A percentile compares a stretch with the other conserved stretches of the same genome.
phyloP scores from a whole-genome alignment of 108 stramenopile genomes.

The Skeletonema grethae region DNA sequence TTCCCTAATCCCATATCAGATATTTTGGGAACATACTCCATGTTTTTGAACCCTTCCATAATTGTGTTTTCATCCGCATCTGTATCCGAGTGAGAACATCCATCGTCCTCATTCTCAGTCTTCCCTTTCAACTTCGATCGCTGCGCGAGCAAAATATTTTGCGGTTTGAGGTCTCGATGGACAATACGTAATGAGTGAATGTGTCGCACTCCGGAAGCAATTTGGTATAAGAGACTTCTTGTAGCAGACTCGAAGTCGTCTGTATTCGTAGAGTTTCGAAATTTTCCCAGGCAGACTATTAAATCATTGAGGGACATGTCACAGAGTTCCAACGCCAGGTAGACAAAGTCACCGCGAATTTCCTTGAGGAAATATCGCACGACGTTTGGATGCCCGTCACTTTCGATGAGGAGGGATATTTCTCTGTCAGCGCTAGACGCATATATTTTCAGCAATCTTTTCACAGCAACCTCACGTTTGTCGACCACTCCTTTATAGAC shows the following conservation, averaged over 20 bases:
- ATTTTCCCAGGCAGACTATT: conserved; percentile 61
- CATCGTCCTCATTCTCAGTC: conserved; percentile 9
- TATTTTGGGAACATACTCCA: conserved; percentile 88
- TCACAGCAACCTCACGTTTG: conserved; percentile 92
- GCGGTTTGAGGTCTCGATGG: conserved; percentile 90
- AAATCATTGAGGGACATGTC: conserved; percentile 88
- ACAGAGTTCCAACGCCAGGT: conserved; percentile 93
- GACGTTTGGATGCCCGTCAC: conserved; percentile 92
- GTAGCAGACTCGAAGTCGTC: conserved; percentile 48
- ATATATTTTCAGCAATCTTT: conserved; percentile 93
- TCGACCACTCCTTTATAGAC: conserved; percentile 92
- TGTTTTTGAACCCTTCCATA: conserved; percentile 58
- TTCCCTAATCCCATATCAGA: conserved; percentile 97
- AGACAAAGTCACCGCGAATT: conserved; percentile 92
- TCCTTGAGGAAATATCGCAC: conserved; percentile 91
- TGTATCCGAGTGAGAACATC: conserved; percentile 41
- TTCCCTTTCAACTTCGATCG: conserved; percentile 31
- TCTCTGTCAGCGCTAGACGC: conserved; percentile 93
- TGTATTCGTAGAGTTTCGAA: conserved; percentile 28
- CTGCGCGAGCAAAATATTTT: conserved; percentile 88
- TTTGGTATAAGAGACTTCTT: conserved; percentile 68
- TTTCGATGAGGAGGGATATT: conserved; percentile 91
- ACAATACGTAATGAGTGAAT: conserved; percentile 92
- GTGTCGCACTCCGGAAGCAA: conserved; percentile 89
- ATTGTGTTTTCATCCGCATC: conserved; percentile 38